A percentile compares a stretch with the other conserved stretches of the same genome.
phyloP scores from a whole-genome alignment of 176 grass and related monocot genomes.

The Sorghum bicolor region Sorghum_bicolor_NCBIv3 NC_012879.2:50422501-50423000 shows the following conservation, averaged over 20 bases:
- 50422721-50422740: not conserved
- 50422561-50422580: not conserved
- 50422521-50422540: not conserved
- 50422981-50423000: slow-evolving; percentile 10
- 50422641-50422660: not conserved
- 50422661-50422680: slow-evolving; percentile 9
- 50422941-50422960: not conserved
- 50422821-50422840: slow-evolving; percentile 19
- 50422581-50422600: not conserved
- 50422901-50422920: slow-evolving; percentile 25
- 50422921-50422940: not conserved
- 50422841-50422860: slow-evolving; percentile 20
- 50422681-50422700: not conserved
- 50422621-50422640: not conserved
- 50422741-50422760: slow-evolving; percentile 17
- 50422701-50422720: not conserved
- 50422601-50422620: not conserved
- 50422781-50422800: not conserved
- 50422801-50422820: slow-evolving; percentile 38
- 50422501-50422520: not conserved
- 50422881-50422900: not conserved
- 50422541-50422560: not conserved
- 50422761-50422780: not conserved
- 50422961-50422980: slow-evolving; percentile 15
- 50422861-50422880: slow-evolving; percentile 1